Evolutionary conservation across 1,139 yeast genomes (phyloP), one percentile per base, ranked within the genome.

Genomic region (Wickerhamiella infanticola): DNA sequence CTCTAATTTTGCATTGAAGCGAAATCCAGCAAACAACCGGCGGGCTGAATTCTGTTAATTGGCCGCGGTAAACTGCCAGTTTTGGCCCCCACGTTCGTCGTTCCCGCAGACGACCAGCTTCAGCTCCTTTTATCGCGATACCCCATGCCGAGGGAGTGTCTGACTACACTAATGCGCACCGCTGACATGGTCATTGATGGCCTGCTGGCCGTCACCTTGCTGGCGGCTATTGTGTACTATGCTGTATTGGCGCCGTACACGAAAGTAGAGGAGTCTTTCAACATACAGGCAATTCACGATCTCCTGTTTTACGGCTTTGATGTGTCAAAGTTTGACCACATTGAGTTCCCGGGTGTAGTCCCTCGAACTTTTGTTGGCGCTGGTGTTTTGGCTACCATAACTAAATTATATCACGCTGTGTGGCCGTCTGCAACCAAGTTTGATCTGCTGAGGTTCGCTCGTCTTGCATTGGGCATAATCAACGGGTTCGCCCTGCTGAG

Each of bases 261-360:
- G 3, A 88, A 90, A 62, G 96, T 90, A 1, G 97, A 90, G 59
- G 98, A 90, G 60, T 83, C 95, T 35, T 90, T 90, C 68, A 84
- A 81, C 55, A 68, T 84, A 41, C 97, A 90, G 57, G 97, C 97
- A 0, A 69, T 84, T 39, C 90, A 86, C 58, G 97, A 90, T 58
- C 70, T 88, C 43, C 55, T 84, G 46, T 72, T 73, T 51, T 72
- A 75, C 57, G 95, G 95, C 0, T 52, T 72, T 0, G 58, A 61
- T 26, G 43, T 57, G 50, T 33, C 46, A 45, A 29, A 66, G 48
- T 90, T 74, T 59, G 97, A 90, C 59, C 97, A 88, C 60, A 53
- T 69, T 7, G 62, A 68, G 45, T 88, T 84, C 59, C 94, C 96
- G 0, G 96, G 97, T 1, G 90, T 70, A 2, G 95, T 88, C 3